phyloP scores from a whole-genome alignment of 306 rosid species.

The Oemleria cerasiformis region DNA sequence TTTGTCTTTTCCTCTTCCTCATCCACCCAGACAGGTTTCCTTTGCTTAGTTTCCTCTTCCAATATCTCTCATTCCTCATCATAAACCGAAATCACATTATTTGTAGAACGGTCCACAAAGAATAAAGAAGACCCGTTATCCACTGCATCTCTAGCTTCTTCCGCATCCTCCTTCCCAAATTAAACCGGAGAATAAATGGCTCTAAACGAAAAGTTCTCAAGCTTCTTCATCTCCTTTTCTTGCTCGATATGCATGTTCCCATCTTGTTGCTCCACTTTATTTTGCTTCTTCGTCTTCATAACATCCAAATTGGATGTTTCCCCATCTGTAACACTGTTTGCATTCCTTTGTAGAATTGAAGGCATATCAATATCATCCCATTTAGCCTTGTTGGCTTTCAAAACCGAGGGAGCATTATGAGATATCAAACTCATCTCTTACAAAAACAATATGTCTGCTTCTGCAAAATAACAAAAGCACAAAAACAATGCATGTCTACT shows the following conservation, averaged over 20 bases:
- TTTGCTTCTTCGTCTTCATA: conserved; percentile 50
- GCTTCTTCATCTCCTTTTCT: conserved; percentile 67
- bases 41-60: conserved; percentile 38
- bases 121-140: too few relatives aligned
- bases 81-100: conserved; percentile 30
- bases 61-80: conserved; percentile 39
- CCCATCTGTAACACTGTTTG: conserved; percentile 24
- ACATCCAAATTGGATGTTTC: conserved; percentile 22
- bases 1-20: conserved; percentile 70
- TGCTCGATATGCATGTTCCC: conserved; percentile 42
- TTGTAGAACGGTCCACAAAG: conserved; percentile 67
- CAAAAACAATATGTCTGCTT: too few relatives aligned
- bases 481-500: conserved; percentile 19
- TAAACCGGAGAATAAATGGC: conserved; percentile 63
- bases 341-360: conserved; percentile 23
- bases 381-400: conserved; percentile 32
- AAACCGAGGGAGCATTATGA: conserved; percentile 40
- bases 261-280: conserved; percentile 38
- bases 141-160: conserved; percentile 22
- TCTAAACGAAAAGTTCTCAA: conserved; percentile 68
- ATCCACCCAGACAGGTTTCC: conserved; percentile 83
- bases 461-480: too few relatives aligned
- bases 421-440: conserved; percentile 83
- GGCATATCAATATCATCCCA: conserved; percentile 32
- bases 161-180: conserved; percentile 57